Percentiles rank a stretch among this genome's conserved stretches.
These are phyloP conservation scores for Phytophthora brassicae DNA, from an alignment of 352 stramenopile species.

Conservation along the genomic window DNA sequence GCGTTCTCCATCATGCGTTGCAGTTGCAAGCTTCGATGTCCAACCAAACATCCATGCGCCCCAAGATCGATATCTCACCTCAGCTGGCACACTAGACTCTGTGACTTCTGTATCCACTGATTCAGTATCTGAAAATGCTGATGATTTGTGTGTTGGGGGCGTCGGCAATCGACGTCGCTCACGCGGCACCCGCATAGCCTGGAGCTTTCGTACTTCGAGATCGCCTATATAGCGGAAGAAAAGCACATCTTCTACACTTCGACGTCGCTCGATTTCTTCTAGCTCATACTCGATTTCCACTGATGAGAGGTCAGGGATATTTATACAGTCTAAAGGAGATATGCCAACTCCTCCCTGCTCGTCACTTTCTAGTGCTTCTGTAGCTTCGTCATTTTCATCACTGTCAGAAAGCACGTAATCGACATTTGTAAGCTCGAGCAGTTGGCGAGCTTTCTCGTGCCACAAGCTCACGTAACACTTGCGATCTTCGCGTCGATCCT, in stretches of 20 bases:
- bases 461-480: constrained; percentile 73
- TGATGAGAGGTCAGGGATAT: constrained; percentile 19
- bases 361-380: constrained; percentile 20
- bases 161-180: constrained; percentile 28
- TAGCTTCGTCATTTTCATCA: constrained; percentile 54
- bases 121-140: constrained; percentile 68
- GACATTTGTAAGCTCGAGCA: constrained; percentile 34
- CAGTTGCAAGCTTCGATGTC: constrained; percentile 67
- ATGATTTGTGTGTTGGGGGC: constrained; percentile 49
- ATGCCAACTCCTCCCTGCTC: constrained; percentile 6
- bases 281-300: constrained; percentile 41
- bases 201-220: constrained; percentile 40
- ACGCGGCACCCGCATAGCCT: constrained; percentile 23
- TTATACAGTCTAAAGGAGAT: constrained; percentile 7
- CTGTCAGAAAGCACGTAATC: constrained; percentile 53
- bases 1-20: constrained; percentile 30
- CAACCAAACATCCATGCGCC: constrained; percentile 87
- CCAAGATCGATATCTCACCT: constrained; percentile 79
- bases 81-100: constrained; percentile 66
- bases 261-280: constrained; percentile 74
- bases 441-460: constrained; percentile 39
- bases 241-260: constrained; percentile 79
- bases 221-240: constrained; percentile 87
- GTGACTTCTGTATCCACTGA: constrained; percentile 81
- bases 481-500: constrained; percentile 77